Evolutionary conservation across 805 yeast genomes (phyloP), one percentile per base, ranked within the genome.

Genomic region (Saccharomyces mikatae): DNA sequence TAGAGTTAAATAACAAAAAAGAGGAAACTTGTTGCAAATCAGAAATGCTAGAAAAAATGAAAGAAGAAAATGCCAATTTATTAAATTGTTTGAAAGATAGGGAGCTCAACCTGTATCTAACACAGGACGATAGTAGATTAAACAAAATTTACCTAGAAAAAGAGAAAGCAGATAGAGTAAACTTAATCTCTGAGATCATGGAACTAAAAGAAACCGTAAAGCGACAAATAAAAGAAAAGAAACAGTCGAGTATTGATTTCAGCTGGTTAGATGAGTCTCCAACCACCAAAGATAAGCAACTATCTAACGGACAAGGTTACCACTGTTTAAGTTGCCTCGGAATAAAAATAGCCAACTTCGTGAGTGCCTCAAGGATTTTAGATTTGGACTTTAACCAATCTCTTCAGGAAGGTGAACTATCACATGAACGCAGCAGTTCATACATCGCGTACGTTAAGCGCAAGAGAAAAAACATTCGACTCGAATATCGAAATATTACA

Each of bases 141-240:
- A 68, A 66, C 2, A 63, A 67, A 32, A 55, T 75, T 9, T 54
- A 70, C 13, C 65, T 71, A 5, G 77, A 74, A 56, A 67, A 68
- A 49, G 64, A 70, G 28, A 62, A 62, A 46, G 63, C 68, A 3
- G 71, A 66, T 2, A 72, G 70, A 41, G 58, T 72, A 46, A 72
- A 73, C 1, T 60, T 80, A 14, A 59, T 78, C 0, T 76, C 77
- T 32, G 82, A 81, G 60, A 73, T 81, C 10, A 62, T 68, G 2
- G 64, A 74, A 21, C 65, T 82, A 46, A 70, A 77, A 52, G 70
- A 71, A 24, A 65, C 75, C 4, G 60, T 66, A 36, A 50, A 21
- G 29, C 31, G 41, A 54, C 31, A 49, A 65, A 6, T 51, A 59
- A 4, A 55, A 30, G 14, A 21, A 1, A 27, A 50, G 9, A 47